Evolutionary conservation across 225 moss, liverwort and hornwort species (phyloP).

Genomic region (Sphagnum tenellum): DNA sequence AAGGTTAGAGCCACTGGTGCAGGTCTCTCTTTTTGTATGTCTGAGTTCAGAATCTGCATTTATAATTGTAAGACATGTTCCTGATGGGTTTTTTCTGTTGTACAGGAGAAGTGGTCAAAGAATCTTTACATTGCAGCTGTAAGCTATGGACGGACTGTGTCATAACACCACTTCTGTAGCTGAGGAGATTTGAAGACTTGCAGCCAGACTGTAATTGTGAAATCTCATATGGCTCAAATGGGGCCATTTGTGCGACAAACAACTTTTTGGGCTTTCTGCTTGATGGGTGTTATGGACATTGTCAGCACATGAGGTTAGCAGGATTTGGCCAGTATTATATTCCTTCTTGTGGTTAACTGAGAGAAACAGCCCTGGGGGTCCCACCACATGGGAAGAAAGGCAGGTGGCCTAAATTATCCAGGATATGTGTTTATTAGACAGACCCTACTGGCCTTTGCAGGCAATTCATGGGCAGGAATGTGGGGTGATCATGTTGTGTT

Average conservation of each 20-base stretch:
- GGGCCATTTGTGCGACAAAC: constrained; percentile 8
- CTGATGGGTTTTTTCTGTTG: background rate
- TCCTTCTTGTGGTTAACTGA: constrained; percentile 17
- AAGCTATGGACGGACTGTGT: constrained; percentile 96
- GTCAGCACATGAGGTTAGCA: background rate
- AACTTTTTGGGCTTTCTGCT: constrained; percentile 23
- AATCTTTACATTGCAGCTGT: constrained; percentile 99
- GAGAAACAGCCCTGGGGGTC: constrained; percentile 4
- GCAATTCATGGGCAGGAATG: constrained; percentile 26
- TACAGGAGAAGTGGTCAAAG: constrained; percentile 99
- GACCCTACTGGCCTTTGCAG: constrained; percentile 30
- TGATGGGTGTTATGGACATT: constrained; percentile 13
- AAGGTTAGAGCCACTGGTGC: constrained; percentile 37
- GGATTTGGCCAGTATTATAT: constrained; percentile 19
- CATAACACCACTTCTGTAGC: constrained; percentile 31
- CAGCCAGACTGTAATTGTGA: constrained; percentile 12
- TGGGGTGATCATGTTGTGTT: constrained; percentile 26
- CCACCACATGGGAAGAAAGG: constrained; percentile 18
- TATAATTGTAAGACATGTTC: too few relatives aligned
- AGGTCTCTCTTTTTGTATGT: too few relatives aligned
- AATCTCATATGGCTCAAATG: constrained; percentile 5
- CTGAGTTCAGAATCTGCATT: too few relatives aligned
- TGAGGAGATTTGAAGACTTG: constrained; percentile 14
- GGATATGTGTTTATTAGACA: constrained; percentile 37
- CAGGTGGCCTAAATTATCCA: constrained; percentile 37